phyloP scores from a whole-genome alignment of 306 rosid genomes.

The Spatholobus suberectus region DNA sequence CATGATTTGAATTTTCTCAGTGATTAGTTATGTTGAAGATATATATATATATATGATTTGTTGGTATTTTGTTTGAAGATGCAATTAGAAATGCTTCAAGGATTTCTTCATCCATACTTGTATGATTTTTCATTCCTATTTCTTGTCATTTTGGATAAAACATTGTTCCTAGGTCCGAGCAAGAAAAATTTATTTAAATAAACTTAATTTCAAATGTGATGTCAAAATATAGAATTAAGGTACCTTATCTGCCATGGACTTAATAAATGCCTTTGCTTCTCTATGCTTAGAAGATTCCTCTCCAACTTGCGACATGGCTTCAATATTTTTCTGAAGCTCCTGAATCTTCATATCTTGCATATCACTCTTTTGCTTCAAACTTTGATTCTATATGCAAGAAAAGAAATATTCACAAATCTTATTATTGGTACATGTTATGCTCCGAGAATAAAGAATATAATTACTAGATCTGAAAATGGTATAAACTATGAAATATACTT shows the following conservation, averaged over 20 bases:
- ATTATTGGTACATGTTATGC: neutral
- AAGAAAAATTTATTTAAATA: constrained; percentile 2
- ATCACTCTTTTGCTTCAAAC: constrained; percentile 63
- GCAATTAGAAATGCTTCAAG: neutral
- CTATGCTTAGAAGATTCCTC: constrained; percentile 67
- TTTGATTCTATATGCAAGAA: constrained; percentile 58
- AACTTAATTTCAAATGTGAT: neutral
- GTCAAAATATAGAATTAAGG: constrained; percentile 22
- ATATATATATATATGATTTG: neutral
- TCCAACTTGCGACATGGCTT: constrained; percentile 55
- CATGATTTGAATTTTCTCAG: neutral
- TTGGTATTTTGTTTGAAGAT: neutral
- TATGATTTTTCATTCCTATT: neutral
- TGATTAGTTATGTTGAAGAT: neutral
- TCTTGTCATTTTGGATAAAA: neutral
- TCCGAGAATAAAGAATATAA: constrained; percentile 11
- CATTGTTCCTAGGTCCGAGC: neutral
- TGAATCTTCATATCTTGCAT: constrained; percentile 69
- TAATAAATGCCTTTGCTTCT: constrained; percentile 59
- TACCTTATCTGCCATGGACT: constrained; percentile 78
- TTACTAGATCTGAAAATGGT: constrained; percentile 10
- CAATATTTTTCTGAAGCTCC: constrained; percentile 56
- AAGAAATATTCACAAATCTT: constrained; percentile 40
- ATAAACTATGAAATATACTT: constrained; percentile 60
- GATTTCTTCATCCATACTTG: neutral